A percentile compares a stretch with the other conserved stretches of the same genome.
phyloP scores from a whole-genome alignment of 2,329 filamentous ascomycete species.

The Fusarium chaquense region DNA sequence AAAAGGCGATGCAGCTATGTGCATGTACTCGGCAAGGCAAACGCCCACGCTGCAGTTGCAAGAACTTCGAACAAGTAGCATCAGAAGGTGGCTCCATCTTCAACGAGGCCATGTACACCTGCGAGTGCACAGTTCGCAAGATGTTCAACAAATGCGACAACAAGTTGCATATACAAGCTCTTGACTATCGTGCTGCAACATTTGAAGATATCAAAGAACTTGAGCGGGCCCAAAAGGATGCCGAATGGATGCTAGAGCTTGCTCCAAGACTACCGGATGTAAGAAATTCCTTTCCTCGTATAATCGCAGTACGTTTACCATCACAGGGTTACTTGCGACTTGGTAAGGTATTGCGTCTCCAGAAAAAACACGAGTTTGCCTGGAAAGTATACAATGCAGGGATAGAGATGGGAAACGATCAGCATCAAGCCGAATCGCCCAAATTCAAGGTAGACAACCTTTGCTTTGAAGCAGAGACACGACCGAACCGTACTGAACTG shows the following conservation, averaged over 20 bases:
- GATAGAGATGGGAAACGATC: conserved; percentile 50
- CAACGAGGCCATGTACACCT: conserved; percentile 57
- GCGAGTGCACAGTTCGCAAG: conserved; percentile 53
- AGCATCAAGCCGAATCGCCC: conserved; percentile 45
- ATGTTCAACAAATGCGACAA: conserved; percentile 57
- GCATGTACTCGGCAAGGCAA: conserved; percentile 51
- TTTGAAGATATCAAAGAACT: conserved; percentile 56
- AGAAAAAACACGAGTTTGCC: conserved; percentile 55
- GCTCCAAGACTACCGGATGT: conserved; percentile 57
- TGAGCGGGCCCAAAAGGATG: conserved; percentile 55
- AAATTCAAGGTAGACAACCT: conserved; percentile 51
- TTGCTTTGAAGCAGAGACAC: neutral
- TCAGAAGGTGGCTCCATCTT: conserved; percentile 54
- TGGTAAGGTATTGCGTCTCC: conserved; percentile 55
- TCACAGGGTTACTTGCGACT: conserved; percentile 58
- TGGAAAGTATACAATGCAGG: conserved; percentile 57
- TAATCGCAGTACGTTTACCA: conserved; percentile 17
- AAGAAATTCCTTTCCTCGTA: conserved; percentile 12
- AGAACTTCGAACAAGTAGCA: conserved; percentile 54
- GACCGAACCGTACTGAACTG: conserved; percentile 4
- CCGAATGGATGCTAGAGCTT: conserved; percentile 59
- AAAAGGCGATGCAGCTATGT: conserved; percentile 54
- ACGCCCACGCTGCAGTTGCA: conserved; percentile 55
- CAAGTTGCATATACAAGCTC: conserved; percentile 54
- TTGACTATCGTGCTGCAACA: conserved; percentile 57